Percentiles rank a stretch among this genome's conserved stretches.
Conservation (phyloP, 2,329 filamentous ascomycete species). For the Trichoderma sp. region DNA sequence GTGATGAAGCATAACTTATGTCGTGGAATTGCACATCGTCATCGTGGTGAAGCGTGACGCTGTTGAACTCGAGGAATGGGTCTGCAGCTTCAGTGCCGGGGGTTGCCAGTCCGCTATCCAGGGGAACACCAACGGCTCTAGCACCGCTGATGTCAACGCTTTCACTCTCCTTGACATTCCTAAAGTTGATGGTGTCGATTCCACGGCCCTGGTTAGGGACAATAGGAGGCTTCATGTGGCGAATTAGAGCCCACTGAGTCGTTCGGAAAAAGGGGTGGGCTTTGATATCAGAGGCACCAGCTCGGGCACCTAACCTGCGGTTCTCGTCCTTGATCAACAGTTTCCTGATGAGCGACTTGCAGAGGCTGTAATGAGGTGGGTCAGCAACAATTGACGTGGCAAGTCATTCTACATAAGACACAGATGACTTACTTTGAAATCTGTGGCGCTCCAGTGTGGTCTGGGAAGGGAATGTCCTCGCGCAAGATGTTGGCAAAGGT, state of each 20-base stretch:
- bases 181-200: constrained; percentile 94
- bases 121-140: constrained; percentile 73
- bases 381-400: neutral
- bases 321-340: constrained; percentile 98
- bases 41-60: constrained; percentile 94
- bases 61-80: constrained; percentile 99
- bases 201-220: constrained; percentile 88
- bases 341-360: constrained; percentile 95
- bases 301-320: constrained; percentile 86
- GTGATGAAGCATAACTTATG: constrained; percentile 27
- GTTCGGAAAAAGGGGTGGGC: constrained; percentile 92
- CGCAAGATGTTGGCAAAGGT: constrained; percentile 97
- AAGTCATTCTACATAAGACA: neutral
- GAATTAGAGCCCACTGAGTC: constrained; percentile 94
- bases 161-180: constrained; percentile 95
- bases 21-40: constrained; percentile 66
- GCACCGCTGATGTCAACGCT: constrained; percentile 81
- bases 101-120: constrained; percentile 83
- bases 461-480: constrained; percentile 95
- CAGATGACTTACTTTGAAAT: constrained; percentile 78
- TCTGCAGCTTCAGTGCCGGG: constrained; percentile 80
- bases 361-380: constrained; percentile 62
- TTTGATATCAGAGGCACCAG: constrained; percentile 96
- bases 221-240: constrained; percentile 97
- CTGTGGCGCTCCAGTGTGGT: constrained; percentile 78